Base-by-base conservation (phyloP, 78 protist genomes). In the Pelomyxa schiedti region DNA sequence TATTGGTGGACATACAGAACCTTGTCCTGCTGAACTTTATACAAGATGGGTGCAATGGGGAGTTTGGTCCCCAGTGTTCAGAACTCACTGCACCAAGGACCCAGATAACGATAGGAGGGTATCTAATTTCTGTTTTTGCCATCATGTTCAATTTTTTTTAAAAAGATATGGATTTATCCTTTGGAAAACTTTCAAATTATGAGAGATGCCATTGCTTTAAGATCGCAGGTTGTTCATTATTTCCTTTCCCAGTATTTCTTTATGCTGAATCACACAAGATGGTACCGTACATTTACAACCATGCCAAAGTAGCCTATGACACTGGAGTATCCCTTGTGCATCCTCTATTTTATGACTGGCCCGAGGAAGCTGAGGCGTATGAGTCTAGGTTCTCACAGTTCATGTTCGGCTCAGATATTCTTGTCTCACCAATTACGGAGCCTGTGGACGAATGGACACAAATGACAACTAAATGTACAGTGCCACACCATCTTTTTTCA, bases 221-320 rank as follows among this genome's bases (percentile, higher is more conserved):
- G 73, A n/a, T 69, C 73, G 30, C 36, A 26, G 24, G n/a, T n/a
- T n/a, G n/a, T n/a, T n/a, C n/a, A n/a, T n/a, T n/a, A n/a, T n/a
- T n/a, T n/a, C n/a, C n/a, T n/a, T n/a, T n/a, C n/a, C n/a, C n/a
- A n/a, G n/a, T n/a, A n/a, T 29, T 0, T 0, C 79, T 84, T 30
- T 4, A n/a, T n/a, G 74, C 38, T 65, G n/a, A n/a, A n/a, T n/a
- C n/a, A n/a, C n/a, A n/a, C n/a, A n/a, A n/a, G n/a, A 75, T 82
- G 9, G 8, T 86, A 0, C 90, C 90, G 2, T 69, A 82, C 83
- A 28, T 86, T 32, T 86, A 86, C 84, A 86, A 86, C 16, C 43
- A n/a, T 35, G 66, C 65, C 1, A 39, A 75, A 16, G 9, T 1
- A 5, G 73, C 78, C 22, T 42, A 69, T 69, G 82, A 80, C 24